Evolutionary conservation across 495 filamentous ascomycete species (phyloP), one percentile per base, ranked within the genome.

Genomic region (Talaromyces borbonicus): DNA sequence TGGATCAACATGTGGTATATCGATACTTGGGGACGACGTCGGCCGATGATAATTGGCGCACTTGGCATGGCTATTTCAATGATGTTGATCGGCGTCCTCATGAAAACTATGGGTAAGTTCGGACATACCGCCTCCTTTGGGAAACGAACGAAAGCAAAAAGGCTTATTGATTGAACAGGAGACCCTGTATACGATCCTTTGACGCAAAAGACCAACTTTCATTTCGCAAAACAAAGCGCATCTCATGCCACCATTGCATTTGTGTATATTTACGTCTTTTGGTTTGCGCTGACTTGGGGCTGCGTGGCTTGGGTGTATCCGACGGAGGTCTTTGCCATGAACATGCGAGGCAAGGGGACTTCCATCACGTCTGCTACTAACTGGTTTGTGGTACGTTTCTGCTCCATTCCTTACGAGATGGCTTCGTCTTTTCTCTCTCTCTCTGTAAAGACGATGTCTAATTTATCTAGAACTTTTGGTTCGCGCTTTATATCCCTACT

Each of bases 11-110:
- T 57, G 55, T 57, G 52, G 20, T 57, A 43, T 18, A 55, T 56
- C 48, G 56, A 59, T 25, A 51, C 33, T 5, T 59, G 55, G 54
- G 56, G 56, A 15, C 51, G 56, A 8, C 44, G 54, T 14, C 50
- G 12, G 15, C 56, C 56, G 0, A 57, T 57, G 54, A 32, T 59
- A 4, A 53, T 59, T 22, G 56, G 56, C 19, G 55, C 50, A 8
- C 8, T 52, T n/a, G 54, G 54, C 4, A 59, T 59, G 56, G 56
- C 45, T 1, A 51, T 57, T 8, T 42, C 54, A 0, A 57, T 59
- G 56, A 59, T 59, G 56, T 30, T 59, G 9, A 57, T 59, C 18
- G 56, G 52, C 16, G 47, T 50, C 2, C 48, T 60, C 7, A 59
- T 59, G 56, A 59, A 59, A 19, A 48, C 56, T 1, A 50, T 43